These are phyloP conservation scores for Cymbopogon flexuosus DNA, from an alignment of 202 grass and related monocot species.

Conservation along the genomic window DNA sequence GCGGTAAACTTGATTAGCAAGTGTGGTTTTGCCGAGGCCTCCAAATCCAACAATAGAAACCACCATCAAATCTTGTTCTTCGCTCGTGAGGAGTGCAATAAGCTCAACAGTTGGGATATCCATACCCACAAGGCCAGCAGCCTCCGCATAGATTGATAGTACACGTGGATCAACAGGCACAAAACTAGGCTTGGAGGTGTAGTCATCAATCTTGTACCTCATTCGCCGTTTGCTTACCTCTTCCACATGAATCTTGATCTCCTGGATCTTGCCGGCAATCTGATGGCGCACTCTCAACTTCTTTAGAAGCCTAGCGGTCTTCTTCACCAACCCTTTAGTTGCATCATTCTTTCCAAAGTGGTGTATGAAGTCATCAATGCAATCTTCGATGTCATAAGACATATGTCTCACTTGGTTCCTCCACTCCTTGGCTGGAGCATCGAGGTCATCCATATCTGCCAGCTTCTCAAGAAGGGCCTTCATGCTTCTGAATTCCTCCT, in stretches of 20 bases:
- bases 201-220: neutral
- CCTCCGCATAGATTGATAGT: neutral
- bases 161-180: neutral
- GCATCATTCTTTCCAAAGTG: neutral
- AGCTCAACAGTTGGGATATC: neutral
- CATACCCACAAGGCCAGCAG: neutral
- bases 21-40: slow-evolving; percentile 3
- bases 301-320: neutral
- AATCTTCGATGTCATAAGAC: slow-evolving; percentile 6
- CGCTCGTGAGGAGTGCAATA: neutral
- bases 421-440: neutral
- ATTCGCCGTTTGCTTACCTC: neutral
- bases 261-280: neutral
- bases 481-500: neutral
- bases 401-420: neutral
- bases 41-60: slow-evolving; percentile 5
- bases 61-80: neutral
- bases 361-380: neutral
- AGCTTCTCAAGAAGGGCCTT: neutral
- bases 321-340: neutral
- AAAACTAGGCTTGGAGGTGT: neutral
- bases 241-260: neutral
- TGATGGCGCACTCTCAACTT: neutral
- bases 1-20: neutral
- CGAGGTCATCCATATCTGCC: neutral